Percentiles rank a stretch among this genome's conserved stretches.
Conservation (phyloP, 371 early-diverging fungal species). For the Rhizopus arrhizus region DNA sequence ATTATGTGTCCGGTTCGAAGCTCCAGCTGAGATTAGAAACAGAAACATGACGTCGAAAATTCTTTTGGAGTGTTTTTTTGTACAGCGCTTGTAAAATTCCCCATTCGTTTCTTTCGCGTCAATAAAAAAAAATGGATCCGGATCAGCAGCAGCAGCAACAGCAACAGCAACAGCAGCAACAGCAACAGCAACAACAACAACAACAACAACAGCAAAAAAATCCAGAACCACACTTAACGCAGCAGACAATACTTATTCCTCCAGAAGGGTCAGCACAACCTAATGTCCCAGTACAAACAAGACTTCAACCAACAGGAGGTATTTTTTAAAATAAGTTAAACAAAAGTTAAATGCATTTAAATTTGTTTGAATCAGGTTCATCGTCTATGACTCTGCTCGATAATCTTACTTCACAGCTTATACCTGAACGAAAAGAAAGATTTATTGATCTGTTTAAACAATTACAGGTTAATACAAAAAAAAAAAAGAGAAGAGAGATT, state of each 20-base stretch:
- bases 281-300: neutral
- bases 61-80: no score
- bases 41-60: no score
- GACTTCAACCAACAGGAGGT: slow-evolving; percentile 4
- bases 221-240: neutral
- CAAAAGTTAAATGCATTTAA: neutral
- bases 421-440: slow-evolving; percentile 41
- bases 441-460: slow-evolving; percentile 43
- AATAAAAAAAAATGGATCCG: neutral
- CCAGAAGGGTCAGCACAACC: neutral
- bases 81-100: no score
- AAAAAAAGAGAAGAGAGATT: neutral
- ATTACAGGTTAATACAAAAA: slow-evolving; percentile 32
- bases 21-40: no score
- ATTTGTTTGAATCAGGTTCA: neutral
- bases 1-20: no score
- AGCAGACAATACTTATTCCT: neutral
- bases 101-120: neutral
- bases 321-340: neutral
- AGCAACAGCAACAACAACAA: neutral
- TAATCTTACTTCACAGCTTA: slow-evolving; percentile 39
- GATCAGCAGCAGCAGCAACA: slow-evolving; percentile 2
- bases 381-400: slow-evolving; percentile 40
- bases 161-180: neutral
- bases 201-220: neutral